These are phyloP conservation scores for Sclerotinia minor DNA, from an alignment of 2,329 filamentous ascomycete species.

Conservation along the genomic window DNA sequence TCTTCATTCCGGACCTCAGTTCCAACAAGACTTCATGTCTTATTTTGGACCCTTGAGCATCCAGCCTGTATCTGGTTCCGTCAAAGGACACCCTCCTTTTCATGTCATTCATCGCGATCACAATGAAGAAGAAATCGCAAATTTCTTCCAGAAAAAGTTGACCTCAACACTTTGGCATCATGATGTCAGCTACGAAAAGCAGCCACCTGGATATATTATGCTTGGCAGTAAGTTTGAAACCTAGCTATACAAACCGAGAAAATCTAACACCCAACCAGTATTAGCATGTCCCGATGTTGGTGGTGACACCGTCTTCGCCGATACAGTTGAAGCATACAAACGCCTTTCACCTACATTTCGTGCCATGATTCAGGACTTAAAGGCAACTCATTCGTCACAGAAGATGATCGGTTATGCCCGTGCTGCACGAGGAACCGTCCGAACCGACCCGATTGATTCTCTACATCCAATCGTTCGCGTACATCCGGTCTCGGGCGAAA, in stretches of 20 bases:
- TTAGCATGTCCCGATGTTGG: constrained; percentile 51
- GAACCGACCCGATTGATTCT: constrained; percentile 62
- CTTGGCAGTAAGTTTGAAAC: constrained; percentile 43
- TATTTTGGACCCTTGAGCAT: constrained; percentile 65
- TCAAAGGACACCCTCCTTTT: constrained; percentile 59
- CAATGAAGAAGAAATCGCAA: constrained; percentile 57
- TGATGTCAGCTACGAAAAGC: constrained; percentile 68
- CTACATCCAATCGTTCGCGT: constrained; percentile 67
- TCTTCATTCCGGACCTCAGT: constrained; percentile 57
- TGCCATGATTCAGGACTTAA: constrained; percentile 54
- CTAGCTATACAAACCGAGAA: not conserved
- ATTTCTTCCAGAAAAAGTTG: constrained; percentile 66
- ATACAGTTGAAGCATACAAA: constrained; percentile 65
- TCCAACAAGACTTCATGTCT: constrained; percentile 61
- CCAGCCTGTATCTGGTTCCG: constrained; percentile 67
- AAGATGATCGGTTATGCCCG: constrained; percentile 56
- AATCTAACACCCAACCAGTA: constrained; percentile 14
- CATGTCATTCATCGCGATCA: constrained; percentile 67
- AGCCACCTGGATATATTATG: constrained; percentile 69
- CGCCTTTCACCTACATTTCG: constrained; percentile 43
- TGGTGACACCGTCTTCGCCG: constrained; percentile 72
- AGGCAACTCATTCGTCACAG: constrained; percentile 62
- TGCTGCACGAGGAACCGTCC: constrained; percentile 60
- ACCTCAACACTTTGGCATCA: constrained; percentile 66
- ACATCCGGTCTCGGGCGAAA: constrained; percentile 73